Evolutionary conservation across 2,329 filamentous ascomycete genomes (phyloP), one percentile per base, ranked within the genome.

Genomic region (Botrytis sinoallii): DNA sequence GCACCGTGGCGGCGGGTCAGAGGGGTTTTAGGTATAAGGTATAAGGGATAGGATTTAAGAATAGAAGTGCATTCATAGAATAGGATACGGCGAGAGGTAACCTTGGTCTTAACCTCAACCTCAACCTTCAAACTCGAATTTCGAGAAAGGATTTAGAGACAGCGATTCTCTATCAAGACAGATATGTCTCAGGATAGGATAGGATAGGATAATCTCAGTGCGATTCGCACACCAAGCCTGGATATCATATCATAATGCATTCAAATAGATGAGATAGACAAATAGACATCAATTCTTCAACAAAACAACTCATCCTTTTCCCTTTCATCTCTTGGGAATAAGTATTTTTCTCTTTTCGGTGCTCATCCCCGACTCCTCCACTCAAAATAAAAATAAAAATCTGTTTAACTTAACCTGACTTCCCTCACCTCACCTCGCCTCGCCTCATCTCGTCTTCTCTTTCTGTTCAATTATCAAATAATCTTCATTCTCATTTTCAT

Each of bases 11-110:
- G 29, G 72, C 65, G 5, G 72, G 66, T 4, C 61, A 63, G 46
- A 73, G 52, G 44, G 72, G 72, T 2, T 73, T 73, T 59, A 63
- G 72, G 7, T 73, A 70, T n/a, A 70, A 71, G 18, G 40, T 73
- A 14, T 73, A 20, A 71, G 44, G 1, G 0, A 9, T 20, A 25
- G 18, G 20, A n/a, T 40, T 40, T 25, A 22, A 38, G n/a, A 1
- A 35, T 10, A 1, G n/a, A 18, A 10, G 6, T 32, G 10, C 9
- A 68, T 40, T 16, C 2, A 52, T 52, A 25, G 9, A 22, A 40
- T 9, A 29, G 46, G 35, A 68, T 55, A 1, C 46, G 65, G 35
- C 2, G 32, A 40, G 10, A 29, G 22, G 32, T 16, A 42, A 64
- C 4, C 44, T 48, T 22, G 20, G 7, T 16, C 42, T 44, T 1